Evolutionary conservation across 2,329 filamentous ascomycete genomes (phyloP).

Genomic region (Bisporella sp.): DNA sequence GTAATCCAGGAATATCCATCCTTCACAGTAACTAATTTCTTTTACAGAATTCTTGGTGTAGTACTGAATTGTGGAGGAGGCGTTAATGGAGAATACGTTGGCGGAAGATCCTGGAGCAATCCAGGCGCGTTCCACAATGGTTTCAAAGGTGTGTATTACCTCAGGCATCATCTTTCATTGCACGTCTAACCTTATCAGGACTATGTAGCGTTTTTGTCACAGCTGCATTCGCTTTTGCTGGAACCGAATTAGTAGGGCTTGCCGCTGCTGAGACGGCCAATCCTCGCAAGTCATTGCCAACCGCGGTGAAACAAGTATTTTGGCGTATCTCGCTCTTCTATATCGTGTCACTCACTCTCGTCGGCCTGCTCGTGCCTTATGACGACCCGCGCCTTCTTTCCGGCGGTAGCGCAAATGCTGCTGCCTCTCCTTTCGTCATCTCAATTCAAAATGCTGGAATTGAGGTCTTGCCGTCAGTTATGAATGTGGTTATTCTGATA

Average conservation of each 20-base stretch:
- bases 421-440: conserved; percentile 87
- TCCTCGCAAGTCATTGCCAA: conserved; percentile 73
- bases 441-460: conserved; percentile 83
- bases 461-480: conserved; percentile 71
- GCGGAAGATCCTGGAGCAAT: conserved; percentile 66
- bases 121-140: conserved; percentile 83
- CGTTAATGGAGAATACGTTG: conserved; percentile 68
- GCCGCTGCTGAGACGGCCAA: conserved; percentile 75
- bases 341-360: conserved; percentile 70
- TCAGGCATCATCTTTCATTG: too few species aligned
- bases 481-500: conserved; percentile 93
- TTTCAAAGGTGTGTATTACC: conserved; percentile 60
- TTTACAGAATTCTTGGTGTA: conserved; percentile 67
- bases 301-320: conserved; percentile 87
- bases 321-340: conserved; percentile 93
- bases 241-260: conserved; percentile 69
- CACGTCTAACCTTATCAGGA: too few species aligned
- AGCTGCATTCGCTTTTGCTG: conserved; percentile 69
- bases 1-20: conserved; percentile 22
- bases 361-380: conserved; percentile 78
- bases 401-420: conserved; percentile 53
- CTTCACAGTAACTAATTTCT: conserved; percentile 11
- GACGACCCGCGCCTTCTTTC: conserved; percentile 56
- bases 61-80: conserved; percentile 80
- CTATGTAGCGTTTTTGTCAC: conserved; percentile 67